phyloP scores from a whole-genome alignment of 2,329 filamentous ascomycete genomes.

The Penicillium decumbens region DNA sequence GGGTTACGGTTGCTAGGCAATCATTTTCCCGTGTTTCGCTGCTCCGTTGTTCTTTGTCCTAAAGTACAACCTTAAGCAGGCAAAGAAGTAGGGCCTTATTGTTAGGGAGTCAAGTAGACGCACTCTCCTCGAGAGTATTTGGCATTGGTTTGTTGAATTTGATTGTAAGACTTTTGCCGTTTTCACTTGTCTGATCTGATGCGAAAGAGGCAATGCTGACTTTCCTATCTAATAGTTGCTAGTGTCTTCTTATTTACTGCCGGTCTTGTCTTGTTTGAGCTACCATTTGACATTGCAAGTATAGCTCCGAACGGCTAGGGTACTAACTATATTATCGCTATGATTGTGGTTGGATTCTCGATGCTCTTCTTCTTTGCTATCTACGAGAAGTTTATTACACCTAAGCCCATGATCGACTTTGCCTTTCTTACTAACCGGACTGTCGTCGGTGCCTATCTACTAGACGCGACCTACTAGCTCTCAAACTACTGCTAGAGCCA shows the following conservation, averaged over 20 bases:
- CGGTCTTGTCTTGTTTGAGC: constrained; percentile 56
- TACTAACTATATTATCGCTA: constrained; percentile 46
- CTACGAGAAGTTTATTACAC: constrained; percentile 52
- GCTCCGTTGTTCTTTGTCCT: constrained; percentile 55
- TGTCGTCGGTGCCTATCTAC: constrained; percentile 28
- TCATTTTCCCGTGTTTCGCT: constrained; percentile 56
- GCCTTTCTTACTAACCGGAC: constrained; percentile 27
- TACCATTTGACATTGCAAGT: constrained; percentile 43
- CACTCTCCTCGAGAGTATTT: constrained; percentile 44
- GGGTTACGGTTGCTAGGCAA: constrained; percentile 59
- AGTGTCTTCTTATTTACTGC: constrained; percentile 58
- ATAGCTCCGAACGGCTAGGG: constrained; percentile 39
- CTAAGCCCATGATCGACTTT: constrained; percentile 46
- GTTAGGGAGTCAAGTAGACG: constrained; percentile 41
- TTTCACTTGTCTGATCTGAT: no score
- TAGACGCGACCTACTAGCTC: constrained; percentile 30
- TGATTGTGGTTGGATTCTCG: constrained; percentile 53
- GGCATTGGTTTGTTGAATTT: constrained; percentile 57
- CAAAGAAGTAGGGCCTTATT: constrained; percentile 51
- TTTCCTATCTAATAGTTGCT: constrained; percentile 35
- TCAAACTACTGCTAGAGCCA: constrained; percentile 31
- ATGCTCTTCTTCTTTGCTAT: constrained; percentile 51
- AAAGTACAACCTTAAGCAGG: constrained; percentile 53
- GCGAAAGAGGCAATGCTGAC: not conserved
- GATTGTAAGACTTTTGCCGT: constrained; percentile 43